Percentiles rank a stretch among this genome's conserved stretches.
These are phyloP conservation scores for Gaillardinia entomophila DNA, from an alignment of 805 yeast genomes.

Conservation along the genomic window DNA sequence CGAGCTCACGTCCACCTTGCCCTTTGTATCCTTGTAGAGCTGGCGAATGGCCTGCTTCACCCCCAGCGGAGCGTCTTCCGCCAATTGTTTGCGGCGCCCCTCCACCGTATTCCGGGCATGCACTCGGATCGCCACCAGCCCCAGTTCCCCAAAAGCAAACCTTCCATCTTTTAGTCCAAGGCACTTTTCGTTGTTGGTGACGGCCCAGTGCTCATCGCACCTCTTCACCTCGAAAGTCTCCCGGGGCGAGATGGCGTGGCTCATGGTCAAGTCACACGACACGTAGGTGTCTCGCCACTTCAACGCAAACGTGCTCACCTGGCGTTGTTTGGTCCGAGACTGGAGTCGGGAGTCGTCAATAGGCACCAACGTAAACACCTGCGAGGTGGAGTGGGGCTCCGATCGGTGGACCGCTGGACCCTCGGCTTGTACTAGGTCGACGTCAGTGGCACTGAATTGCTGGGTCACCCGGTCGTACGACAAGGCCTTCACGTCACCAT, in stretches of 20 bases:
- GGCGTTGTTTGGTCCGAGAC: not conserved
- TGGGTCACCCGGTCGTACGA: not conserved
- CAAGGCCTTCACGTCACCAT: not conserved
- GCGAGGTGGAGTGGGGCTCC: conserved; percentile 2
- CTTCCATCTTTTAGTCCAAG: not conserved
- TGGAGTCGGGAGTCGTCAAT: conserved; percentile 1
- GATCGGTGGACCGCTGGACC: not conserved
- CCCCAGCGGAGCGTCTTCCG: not conserved
- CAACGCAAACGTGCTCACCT: not conserved
- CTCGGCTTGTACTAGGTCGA: not conserved
- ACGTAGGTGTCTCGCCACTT: conserved; percentile 1
- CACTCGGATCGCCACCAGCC: conserved; percentile 2
- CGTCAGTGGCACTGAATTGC: not conserved
- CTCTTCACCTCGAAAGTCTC: conserved; percentile 2
- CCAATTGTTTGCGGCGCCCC: not conserved
- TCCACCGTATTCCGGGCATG: conserved; percentile 3
- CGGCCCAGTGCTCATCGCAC: not conserved
- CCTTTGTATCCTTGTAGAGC: conserved; percentile 6
- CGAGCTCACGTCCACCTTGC: conserved; percentile 4
- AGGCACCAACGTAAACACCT: conserved; percentile 3
- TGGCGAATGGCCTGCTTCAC: conserved; percentile 3
- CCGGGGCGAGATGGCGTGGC: conserved; percentile 1
- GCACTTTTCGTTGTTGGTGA: not conserved
- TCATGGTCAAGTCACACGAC: not conserved
- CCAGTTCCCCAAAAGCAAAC: not conserved